Conservation (phyloP, 345 rosid genomes). For the Pelargonium nanum region DNA sequence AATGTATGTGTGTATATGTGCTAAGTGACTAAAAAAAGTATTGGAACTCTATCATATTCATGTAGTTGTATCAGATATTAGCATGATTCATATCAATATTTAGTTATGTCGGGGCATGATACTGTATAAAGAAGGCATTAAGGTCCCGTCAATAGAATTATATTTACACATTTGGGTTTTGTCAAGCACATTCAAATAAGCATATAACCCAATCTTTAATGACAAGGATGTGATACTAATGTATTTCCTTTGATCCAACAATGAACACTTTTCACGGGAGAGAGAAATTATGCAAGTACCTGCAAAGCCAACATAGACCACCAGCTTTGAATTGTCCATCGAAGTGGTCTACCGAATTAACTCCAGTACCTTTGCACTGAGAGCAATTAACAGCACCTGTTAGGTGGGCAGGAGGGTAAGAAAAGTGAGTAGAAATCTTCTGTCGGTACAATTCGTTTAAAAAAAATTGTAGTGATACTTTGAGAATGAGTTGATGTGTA, state of each 20-base stretch:
- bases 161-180: too few species aligned
- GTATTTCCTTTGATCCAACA: neutral
- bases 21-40: neutral
- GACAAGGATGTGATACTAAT: neutral
- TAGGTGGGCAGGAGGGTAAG: neutral
- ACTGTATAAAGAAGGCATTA: too few species aligned
- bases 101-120: too few species aligned
- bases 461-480: too few species aligned
- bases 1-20: too few species aligned
- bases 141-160: too few species aligned
- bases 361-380: slow-evolving; percentile 78
- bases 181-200: too few species aligned
- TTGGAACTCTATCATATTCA: neutral
- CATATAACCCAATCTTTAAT: too few species aligned
- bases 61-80: neutral
- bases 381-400: slow-evolving; percentile 20
- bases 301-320: slow-evolving; percentile 59
- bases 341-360: slow-evolving; percentile 81
- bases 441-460: too few species aligned
- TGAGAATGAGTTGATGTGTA: too few species aligned
- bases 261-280: neutral
- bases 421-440: neutral
- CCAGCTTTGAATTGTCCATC: slow-evolving; percentile 95
- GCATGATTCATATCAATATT: too few species aligned
- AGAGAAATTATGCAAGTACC: neutral